These are phyloP conservation scores for Aspergillus uvarum DNA, from an alignment of 2,329 filamentous ascomycete species.

Conservation along the genomic window DNA sequence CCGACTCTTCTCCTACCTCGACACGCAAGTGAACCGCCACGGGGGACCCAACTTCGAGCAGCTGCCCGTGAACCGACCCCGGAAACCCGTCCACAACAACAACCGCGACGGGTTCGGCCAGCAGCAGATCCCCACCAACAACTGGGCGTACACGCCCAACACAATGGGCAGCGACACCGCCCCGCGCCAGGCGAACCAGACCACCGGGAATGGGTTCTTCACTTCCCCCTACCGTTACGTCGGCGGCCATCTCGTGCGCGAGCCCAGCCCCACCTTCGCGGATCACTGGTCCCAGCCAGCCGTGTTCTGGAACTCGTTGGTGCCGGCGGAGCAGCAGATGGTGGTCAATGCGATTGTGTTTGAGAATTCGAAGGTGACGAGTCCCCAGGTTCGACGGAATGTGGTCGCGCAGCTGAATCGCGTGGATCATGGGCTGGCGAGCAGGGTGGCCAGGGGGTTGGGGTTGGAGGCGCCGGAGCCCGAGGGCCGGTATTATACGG, in stretches of 20 bases:
- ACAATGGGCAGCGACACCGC: constrained; percentile 60
- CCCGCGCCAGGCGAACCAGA: constrained; percentile 66
- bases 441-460: constrained; percentile 62
- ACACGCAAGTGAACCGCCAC: constrained; percentile 72
- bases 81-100: constrained; percentile 67
- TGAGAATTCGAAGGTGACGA: constrained; percentile 62
- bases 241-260: constrained; percentile 57
- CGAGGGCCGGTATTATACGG: constrained; percentile 65
- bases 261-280: constrained; percentile 60
- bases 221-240: constrained; percentile 59
- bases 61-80: constrained; percentile 69
- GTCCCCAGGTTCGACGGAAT: constrained; percentile 60
- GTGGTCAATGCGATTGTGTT: constrained; percentile 72
- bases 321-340: constrained; percentile 66
- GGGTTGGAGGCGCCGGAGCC: constrained; percentile 59
- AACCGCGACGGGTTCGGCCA: constrained; percentile 70
- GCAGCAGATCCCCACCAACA: constrained; percentile 68
- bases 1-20: constrained; percentile 72
- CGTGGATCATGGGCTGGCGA: constrained; percentile 65
- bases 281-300: constrained; percentile 72
- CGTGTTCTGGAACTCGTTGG: constrained; percentile 72
- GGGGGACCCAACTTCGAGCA: constrained; percentile 73
- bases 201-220: constrained; percentile 67
- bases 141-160: constrained; percentile 65
- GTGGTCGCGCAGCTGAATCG: constrained; percentile 68